Percentiles rank a stretch among this genome's conserved stretches.
Conservation (phyloP, 148 eudicot species). For the Rhododendron griersonianum region DNA sequence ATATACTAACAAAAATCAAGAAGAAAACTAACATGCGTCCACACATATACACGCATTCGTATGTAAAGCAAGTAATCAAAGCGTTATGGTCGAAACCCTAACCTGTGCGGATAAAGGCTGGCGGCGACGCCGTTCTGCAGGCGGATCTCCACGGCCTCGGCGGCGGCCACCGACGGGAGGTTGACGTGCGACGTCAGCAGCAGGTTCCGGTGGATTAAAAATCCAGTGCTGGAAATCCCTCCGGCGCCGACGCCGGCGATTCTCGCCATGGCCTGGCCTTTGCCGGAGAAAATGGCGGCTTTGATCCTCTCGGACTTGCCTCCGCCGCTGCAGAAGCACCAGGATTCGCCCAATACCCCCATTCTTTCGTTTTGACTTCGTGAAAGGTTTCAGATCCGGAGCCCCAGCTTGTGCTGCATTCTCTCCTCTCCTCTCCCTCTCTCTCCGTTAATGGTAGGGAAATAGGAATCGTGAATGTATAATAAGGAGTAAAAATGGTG, state of each 20-base stretch:
- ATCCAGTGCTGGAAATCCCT: conserved; percentile 47
- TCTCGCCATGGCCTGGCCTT: conserved; percentile 62
- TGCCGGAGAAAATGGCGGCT: conserved; percentile 57
- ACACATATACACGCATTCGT: neutral
- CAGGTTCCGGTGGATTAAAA: conserved; percentile 72
- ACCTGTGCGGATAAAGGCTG: conserved; percentile 82
- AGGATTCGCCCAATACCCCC: conserved; percentile 69
- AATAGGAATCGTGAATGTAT: neutral
- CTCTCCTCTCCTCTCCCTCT: neutral
- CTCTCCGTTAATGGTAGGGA: neutral
- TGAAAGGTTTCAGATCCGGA: conserved; percentile 13
- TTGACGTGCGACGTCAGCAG: conserved; percentile 78
- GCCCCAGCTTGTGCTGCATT: conserved; percentile 5
- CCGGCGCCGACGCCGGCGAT: conserved; percentile 29
- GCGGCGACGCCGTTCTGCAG: conserved; percentile 71
- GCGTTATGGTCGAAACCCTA: neutral
- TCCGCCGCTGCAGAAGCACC: conserved; percentile 94
- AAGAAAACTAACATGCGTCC: neutral
- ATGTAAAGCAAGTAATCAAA: neutral
- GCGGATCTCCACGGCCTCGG: conserved; percentile 75
- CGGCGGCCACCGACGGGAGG: conserved; percentile 70
- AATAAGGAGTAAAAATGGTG: neutral
- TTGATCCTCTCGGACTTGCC: conserved; percentile 83
- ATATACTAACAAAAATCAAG: neutral
- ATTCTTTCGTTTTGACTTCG: conserved; percentile 7